Evolutionary conservation across 768 basidiomycete species (phyloP).

Genomic region (Mycena belliarum): DNA sequence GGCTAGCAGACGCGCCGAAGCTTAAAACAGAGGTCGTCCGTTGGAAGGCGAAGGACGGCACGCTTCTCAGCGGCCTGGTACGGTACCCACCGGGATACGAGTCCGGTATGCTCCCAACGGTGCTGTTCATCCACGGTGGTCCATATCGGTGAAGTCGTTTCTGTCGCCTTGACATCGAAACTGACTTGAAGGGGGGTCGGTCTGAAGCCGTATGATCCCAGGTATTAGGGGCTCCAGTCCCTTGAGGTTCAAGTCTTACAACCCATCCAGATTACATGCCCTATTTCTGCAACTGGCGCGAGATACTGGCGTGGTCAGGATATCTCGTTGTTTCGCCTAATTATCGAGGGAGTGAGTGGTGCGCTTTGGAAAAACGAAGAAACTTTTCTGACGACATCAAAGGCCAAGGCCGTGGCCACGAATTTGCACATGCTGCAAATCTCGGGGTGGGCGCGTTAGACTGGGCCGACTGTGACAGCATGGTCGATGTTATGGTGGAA

Average conservation of each 20-base stretch:
- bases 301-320: slow-evolving; percentile 34
- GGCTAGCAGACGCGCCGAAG: slow-evolving; percentile 30
- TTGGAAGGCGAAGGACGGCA: slow-evolving; percentile 34
- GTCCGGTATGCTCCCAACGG: slow-evolving; percentile 27
- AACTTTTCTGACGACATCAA: neutral
- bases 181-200: too few species aligned
- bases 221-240: neutral
- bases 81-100: slow-evolving; percentile 32
- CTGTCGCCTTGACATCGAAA: neutral
- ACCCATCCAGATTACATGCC: slow-evolving; percentile 36
- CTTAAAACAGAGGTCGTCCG: slow-evolving; percentile 29
- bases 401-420: slow-evolving; percentile 37
- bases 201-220: slow-evolving; percentile 10
- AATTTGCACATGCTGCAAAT: slow-evolving; percentile 32
- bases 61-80: slow-evolving; percentile 31
- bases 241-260: neutral
- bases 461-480: slow-evolving; percentile 39
- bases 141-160: slow-evolving; percentile 30
- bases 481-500: slow-evolving; percentile 35
- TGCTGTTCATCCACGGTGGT: slow-evolving; percentile 36
- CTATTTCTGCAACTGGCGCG: slow-evolving; percentile 41
- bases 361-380: neutral
- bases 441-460: slow-evolving; percentile 33
- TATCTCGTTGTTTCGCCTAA: slow-evolving; percentile 39
- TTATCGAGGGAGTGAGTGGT: slow-evolving; percentile 35